Conservation (phyloP, 2,329 filamentous ascomycete species). For the Aspergillus pseudoterreus region DNA sequence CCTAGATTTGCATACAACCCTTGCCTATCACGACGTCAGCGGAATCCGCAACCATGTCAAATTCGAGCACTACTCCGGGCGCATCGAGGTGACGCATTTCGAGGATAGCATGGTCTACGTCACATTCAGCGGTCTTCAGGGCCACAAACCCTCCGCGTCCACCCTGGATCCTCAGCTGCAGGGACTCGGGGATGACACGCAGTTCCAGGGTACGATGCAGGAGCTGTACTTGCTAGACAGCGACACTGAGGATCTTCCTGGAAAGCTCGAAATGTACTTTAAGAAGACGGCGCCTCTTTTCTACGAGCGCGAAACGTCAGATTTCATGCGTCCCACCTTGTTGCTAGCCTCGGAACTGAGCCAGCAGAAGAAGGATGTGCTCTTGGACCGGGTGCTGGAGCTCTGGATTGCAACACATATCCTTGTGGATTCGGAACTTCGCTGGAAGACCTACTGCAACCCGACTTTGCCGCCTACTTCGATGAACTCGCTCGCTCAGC, state of each 20-base stretch:
- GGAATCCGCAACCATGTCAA: slow-evolving; percentile 47
- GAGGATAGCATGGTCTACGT: slow-evolving; percentile 46
- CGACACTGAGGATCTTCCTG: slow-evolving; percentile 48
- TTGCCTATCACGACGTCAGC: slow-evolving; percentile 50
- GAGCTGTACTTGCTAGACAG: slow-evolving; percentile 49
- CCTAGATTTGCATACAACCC: slow-evolving; percentile 46
- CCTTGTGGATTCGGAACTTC: slow-evolving; percentile 47
- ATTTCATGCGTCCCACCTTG: slow-evolving; percentile 51
- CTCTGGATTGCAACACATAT: slow-evolving; percentile 56
- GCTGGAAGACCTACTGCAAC: slow-evolving; percentile 50
- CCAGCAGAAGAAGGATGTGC: slow-evolving; percentile 40
- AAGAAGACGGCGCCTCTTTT: slow-evolving; percentile 47
- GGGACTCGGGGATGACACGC: slow-evolving; percentile 37
- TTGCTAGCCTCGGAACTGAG: slow-evolving; percentile 35
- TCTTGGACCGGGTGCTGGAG: slow-evolving; percentile 51
- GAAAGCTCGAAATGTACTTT: slow-evolving; percentile 53
- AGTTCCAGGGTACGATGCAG: slow-evolving; percentile 33
- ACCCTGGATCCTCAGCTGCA: slow-evolving; percentile 41
- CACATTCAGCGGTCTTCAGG: slow-evolving; percentile 43
- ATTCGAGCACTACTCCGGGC: slow-evolving; percentile 47
- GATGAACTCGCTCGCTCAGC: slow-evolving; percentile 34
- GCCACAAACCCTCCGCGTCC: slow-evolving; percentile 34
- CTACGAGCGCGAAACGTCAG: slow-evolving; percentile 47
- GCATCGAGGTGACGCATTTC: slow-evolving; percentile 57
- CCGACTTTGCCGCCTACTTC: slow-evolving; percentile 36